Evolutionary conservation across 805 yeast species (phyloP).

Genomic region (Candida boleticola): DNA sequence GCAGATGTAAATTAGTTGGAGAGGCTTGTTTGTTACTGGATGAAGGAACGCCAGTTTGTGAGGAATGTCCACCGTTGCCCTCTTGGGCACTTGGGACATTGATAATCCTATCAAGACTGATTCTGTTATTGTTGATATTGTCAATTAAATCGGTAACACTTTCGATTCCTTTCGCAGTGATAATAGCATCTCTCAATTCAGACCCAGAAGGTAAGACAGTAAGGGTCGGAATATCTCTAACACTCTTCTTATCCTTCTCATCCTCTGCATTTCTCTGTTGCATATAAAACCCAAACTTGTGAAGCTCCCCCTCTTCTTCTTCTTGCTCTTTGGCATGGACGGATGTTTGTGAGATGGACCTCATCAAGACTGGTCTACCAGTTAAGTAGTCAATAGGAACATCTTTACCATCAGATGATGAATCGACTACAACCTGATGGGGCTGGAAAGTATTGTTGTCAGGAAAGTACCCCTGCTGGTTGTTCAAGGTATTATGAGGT

Average conservation of each 20-base stretch:
- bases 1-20: too few species aligned
- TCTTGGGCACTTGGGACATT: slow-evolving; percentile 9
- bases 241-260: slow-evolving; percentile 7
- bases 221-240: slow-evolving; percentile 25
- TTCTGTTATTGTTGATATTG: slow-evolving; percentile 56
- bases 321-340: slow-evolving; percentile 74
- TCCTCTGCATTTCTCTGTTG: slow-evolving; percentile 49
- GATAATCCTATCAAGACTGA: slow-evolving; percentile 51
- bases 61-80: not conserved
- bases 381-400: slow-evolving; percentile 65
- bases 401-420: slow-evolving; percentile 49
- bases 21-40: not conserved
- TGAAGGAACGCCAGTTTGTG: not conserved
- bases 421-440: slow-evolving; percentile 70
- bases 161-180: slow-evolving; percentile 73
- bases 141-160: slow-evolving; percentile 65
- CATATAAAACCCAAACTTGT: slow-evolving; percentile 79
- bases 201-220: slow-evolving; percentile 52
- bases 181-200: slow-evolving; percentile 57
- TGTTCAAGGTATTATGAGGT: slow-evolving; percentile 29
- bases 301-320: slow-evolving; percentile 90
- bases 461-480: slow-evolving; percentile 19
- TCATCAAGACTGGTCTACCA: slow-evolving; percentile 67
- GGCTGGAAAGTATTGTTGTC: slow-evolving; percentile 44
- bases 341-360: slow-evolving; percentile 63